Base-by-base conservation (phyloP, 257 asterid species). In the Przewalskia tangutica region DNA sequence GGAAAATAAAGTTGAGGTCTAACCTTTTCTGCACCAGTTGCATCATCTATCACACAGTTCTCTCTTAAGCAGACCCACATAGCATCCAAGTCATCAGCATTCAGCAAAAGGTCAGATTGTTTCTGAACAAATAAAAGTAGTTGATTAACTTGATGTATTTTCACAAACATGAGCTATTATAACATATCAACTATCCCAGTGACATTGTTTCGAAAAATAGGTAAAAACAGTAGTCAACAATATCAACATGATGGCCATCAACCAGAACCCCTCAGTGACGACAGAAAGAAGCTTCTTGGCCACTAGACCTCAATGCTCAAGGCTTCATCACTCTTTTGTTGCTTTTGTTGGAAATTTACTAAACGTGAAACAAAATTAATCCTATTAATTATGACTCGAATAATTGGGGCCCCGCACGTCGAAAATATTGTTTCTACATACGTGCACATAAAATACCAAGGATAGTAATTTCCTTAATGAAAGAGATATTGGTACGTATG, bases 61-160 rank as follows among this genome's bases (percentile, higher is more conserved):
- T 94, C 99, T 77, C 99, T 90, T 82, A 96, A 87, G 88, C 98
- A 94, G 84, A 96, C 97, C 99, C 99, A 96, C 99, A 96, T 96
- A 59, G 98, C 98, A 86, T 96, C 99, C 91, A 96, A 88, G 85
- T 96, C 99, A 86, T 96, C 99, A 70, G 98, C 99, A 94, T 96
- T 96, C 85, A 96, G 92, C 90, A 96, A 85, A 81, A 92, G 94
- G 90, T 96, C 99, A 51, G 98, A 94, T 96, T 96, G 99, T 90
- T 94, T 96, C 99, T 94, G 90, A 82, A 81, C 54, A 84, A 83
- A 80, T 80, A 75, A 81, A 87, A 32, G 36, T 12, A 65, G 78
- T 83, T 32, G 51, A 63, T 11, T 27, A 36, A 23, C 53, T 16
- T 36, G 18, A 58, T 20, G 11, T 63, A 77, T 59, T 76, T 7